Conservation (phyloP, 306 rosid species). For the Trifolium dubium region DNA sequence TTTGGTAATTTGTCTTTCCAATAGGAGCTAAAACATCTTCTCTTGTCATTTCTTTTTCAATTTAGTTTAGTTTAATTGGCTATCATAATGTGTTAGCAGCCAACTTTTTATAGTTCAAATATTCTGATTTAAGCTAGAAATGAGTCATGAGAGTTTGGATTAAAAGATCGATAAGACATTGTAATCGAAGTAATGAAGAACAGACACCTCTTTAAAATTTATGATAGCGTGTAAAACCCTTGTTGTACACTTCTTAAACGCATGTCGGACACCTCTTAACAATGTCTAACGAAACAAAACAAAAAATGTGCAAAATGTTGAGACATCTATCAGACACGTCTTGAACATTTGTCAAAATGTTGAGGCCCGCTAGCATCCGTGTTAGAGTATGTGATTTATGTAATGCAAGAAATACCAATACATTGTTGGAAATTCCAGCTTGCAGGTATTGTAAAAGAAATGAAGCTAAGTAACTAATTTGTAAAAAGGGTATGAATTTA, state of each 20-base stretch:
- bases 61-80: conserved; percentile 32
- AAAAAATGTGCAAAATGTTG: no score
- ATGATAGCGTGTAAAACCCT: no score
- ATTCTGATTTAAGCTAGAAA: conserved; percentile 12
- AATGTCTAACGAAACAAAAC: no score
- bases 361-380: background rate
- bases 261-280: background rate
- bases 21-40: conserved; percentile 21
- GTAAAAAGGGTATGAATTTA: no score
- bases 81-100: background rate
- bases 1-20: conserved; percentile 43
- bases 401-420: background rate
- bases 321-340: no score
- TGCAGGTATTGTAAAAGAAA: background rate
- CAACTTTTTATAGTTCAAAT: conserved; percentile 10
- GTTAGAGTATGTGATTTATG: background rate
- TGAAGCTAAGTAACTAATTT: background rate
- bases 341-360: background rate
- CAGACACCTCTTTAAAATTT: background rate
- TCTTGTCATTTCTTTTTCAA: background rate
- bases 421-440: background rate
- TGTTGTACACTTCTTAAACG: no score
- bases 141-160: conserved; percentile 8
- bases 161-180: background rate
- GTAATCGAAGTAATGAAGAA: background rate